Evolutionary conservation across 805 yeast genomes (phyloP), one percentile per base, ranked within the genome.

Genomic region (Lipomyces japonicus): DNA sequence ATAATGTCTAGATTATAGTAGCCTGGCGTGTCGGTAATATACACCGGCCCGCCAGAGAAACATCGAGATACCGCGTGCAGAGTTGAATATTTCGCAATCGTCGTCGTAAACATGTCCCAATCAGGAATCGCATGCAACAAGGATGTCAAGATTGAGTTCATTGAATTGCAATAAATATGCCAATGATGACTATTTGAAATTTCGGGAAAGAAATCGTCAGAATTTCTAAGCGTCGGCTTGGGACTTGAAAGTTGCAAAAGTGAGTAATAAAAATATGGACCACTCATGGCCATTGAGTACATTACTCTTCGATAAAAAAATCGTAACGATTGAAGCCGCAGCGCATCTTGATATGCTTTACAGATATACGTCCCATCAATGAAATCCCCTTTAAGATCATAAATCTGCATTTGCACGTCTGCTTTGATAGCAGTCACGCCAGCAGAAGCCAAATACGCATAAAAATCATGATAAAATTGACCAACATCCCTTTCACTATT

Each of bases 151-250:
- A 51, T 28, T 19, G 61, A 39, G 28, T 60, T 62, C 56, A 51
- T 55, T 18, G 64, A 48, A 50, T 64, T 64, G 44, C 61, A 51
- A 42, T 58, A 64, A 12, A 63, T 51, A 43, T 64, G 68, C 67
- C 67, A 64, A 35, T 48, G 55, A 40, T 64, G 68, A 28, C 64
- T 59, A 2, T 53, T 41, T 9, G 52, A 49, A 37, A 56, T 53
- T 23, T 61, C 51, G 12, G 68, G 68, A 55, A 63, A 64, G 40
- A 63, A 64, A 39, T 64, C 68, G 34, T 65, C 66, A 5, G 68
- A 63, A 31, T 59, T 63, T 14, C 68, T 53, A 18, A 65, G 44
- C 9, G 58, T 56, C 2, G 66, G 62, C n/a, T 47, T 55, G 4
- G 61, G 55, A 23, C 41, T 44, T 21, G 41, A 34, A 7, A 48